Percentiles rank a stretch among this genome's conserved stretches.
These are phyloP conservation scores for Paracoccidioides lutzii DNA, from an alignment of 2,329 filamentous ascomycete species.

Conservation along the genomic window DNA sequence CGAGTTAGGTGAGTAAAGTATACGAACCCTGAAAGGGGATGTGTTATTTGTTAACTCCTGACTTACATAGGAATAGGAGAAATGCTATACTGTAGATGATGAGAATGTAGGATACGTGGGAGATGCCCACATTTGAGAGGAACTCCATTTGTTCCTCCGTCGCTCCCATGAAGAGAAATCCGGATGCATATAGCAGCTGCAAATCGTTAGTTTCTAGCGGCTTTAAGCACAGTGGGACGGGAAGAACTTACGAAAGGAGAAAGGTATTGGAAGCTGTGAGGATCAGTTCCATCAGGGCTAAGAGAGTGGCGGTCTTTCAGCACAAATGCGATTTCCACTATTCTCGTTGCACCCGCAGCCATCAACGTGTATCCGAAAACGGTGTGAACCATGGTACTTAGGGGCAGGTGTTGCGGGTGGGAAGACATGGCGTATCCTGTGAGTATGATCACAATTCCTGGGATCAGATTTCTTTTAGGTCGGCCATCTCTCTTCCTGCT, in stretches of 20 bases:
- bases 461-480: constrained; percentile 85
- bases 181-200: constrained; percentile 77
- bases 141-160: constrained; percentile 92
- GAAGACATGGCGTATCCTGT: constrained; percentile 94
- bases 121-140: constrained; percentile 59
- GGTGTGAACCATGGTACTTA: constrained; percentile 77
- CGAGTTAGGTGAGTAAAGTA: constrained; percentile 1
- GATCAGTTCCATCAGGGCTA: constrained; percentile 54
- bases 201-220: constrained; percentile 2
- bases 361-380: constrained; percentile 94
- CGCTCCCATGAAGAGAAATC: constrained; percentile 94
- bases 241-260: constrained; percentile 52
- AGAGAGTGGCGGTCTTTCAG: constrained; percentile 57
- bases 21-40: neutral
- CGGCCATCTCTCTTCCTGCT: constrained; percentile 69
- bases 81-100: constrained; percentile 86
- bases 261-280: constrained; percentile 60
- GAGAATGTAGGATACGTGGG: constrained; percentile 82
- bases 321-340: constrained; percentile 85
- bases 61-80: constrained; percentile 69
- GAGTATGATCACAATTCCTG: constrained; percentile 76
- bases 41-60: neutral
- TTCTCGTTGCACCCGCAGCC: constrained; percentile 68
- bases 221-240: constrained; percentile 9
- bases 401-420: constrained; percentile 69